Evolutionary conservation across 352 stramenopile species (phyloP).

Genomic region (Globisporangium ultimum): DNA sequence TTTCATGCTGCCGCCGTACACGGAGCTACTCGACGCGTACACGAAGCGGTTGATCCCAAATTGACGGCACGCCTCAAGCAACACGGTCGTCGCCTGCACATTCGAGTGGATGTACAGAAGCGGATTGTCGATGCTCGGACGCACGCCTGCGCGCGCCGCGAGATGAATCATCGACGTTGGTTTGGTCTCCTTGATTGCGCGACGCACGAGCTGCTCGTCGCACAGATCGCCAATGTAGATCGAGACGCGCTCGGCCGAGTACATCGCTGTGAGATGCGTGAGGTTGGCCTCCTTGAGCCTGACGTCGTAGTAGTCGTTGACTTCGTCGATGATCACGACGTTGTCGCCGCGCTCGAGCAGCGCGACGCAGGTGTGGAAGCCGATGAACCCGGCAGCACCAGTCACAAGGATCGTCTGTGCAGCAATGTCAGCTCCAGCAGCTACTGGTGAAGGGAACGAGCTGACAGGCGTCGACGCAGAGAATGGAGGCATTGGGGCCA

Average conservation of each 20-base stretch:
- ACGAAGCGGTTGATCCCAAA: conserved; percentile 93
- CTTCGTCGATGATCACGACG: conserved; percentile 97
- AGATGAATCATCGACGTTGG: conserved; percentile 92
- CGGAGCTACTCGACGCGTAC: conserved; percentile 93
- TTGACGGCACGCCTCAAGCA: conserved; percentile 91
- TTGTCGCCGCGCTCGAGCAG: conserved; percentile 86
- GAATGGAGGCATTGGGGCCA: no score
- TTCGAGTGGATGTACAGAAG: conserved; percentile 99
- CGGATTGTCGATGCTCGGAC: conserved; percentile 97
- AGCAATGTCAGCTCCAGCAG: no score
- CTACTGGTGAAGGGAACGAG: no score
- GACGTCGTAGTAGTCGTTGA: conserved; percentile 99
- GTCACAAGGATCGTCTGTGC: conserved; percentile 70
- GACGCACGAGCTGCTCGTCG: conserved; percentile 89
- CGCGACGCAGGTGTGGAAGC: conserved; percentile 91
- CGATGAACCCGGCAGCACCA: conserved; percentile 96
- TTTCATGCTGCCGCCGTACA: conserved; percentile 94
- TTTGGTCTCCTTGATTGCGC: conserved; percentile 87
- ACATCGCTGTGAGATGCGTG: conserved; percentile 61
- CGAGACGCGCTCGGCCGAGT: conserved; percentile 45
- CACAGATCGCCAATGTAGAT: conserved; percentile 93
- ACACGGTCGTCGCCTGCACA: conserved; percentile 90
- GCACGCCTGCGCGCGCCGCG: conserved; percentile 94
- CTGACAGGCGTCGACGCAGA: no score
- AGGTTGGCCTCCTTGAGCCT: conserved; percentile 96